Percentiles rank a stretch among this genome's conserved stretches.
Conservation (phyloP, 352 stramenopile genomes). For the Elongisporangium senticosum region DNA sequence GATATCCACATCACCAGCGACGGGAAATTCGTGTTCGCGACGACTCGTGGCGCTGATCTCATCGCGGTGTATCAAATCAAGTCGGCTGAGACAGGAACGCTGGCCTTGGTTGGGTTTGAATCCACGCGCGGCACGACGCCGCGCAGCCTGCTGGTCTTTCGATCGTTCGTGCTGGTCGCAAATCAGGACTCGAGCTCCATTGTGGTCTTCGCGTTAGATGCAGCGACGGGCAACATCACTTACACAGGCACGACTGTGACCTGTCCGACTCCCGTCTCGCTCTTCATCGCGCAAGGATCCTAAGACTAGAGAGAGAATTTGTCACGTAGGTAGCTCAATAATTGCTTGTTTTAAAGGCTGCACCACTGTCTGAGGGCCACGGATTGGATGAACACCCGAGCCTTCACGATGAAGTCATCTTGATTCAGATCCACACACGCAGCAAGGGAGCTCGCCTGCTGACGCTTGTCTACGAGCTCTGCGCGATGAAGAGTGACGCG, state of each 20-base stretch:
- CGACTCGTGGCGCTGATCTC: conserved; percentile 39
- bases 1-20: conserved; percentile 27
- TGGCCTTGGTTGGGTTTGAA: conserved; percentile 20
- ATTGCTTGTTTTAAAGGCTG: no score
- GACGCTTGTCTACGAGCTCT: background rate
- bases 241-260: conserved; percentile 22
- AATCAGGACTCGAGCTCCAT: conserved; percentile 51
- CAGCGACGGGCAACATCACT: conserved; percentile 18
- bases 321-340: no score
- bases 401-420: no score
- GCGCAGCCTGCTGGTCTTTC: conserved; percentile 28
- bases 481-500: conserved; percentile 19
- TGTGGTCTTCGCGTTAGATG: conserved; percentile 35
- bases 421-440: no score
- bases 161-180: conserved; percentile 25
- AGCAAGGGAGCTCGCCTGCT: conserved; percentile 22
- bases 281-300: conserved; percentile 12
- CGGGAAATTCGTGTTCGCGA: conserved; percentile 36
- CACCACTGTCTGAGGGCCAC: no score
- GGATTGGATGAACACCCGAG: no score
- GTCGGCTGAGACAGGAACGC: conserved; percentile 6
- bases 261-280: conserved; percentile 36
- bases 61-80: conserved; percentile 27
- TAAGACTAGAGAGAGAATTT: no score
- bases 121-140: conserved; percentile 25